phyloP scores from a whole-genome alignment of 2,329 filamentous ascomycete genomes.

The Claviceps pusilla region DNA sequence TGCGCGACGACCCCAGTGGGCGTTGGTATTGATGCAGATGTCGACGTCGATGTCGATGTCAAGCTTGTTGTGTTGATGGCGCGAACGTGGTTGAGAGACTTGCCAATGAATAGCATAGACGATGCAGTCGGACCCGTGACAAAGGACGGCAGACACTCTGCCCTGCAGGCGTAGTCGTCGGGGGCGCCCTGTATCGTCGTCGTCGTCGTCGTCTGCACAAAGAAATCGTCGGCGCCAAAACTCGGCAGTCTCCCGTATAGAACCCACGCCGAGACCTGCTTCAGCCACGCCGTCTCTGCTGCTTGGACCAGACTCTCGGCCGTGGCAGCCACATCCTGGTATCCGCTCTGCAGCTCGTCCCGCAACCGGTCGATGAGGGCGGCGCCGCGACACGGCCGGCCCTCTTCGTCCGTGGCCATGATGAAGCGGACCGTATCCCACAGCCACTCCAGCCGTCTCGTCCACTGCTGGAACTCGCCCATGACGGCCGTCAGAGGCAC shows the following conservation, averaged over 20 bases:
- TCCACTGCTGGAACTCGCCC: constrained; percentile 77
- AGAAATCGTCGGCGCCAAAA: constrained; percentile 74
- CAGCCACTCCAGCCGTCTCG: constrained; percentile 70
- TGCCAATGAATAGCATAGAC: constrained; percentile 83
- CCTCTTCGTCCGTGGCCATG: constrained; percentile 23
- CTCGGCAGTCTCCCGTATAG: constrained; percentile 71
- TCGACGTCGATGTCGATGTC: too few relatives aligned
- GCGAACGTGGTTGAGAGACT: constrained; percentile 72
- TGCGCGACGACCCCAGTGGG: constrained; percentile 38
- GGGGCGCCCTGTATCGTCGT: constrained; percentile 27
- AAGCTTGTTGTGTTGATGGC: constrained; percentile 32
- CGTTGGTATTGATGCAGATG: constrained; percentile 12
- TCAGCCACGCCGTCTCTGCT: constrained; percentile 82
- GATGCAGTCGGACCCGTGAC: constrained; percentile 58
- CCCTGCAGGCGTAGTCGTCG: constrained; percentile 43
- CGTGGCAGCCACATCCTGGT: constrained; percentile 67
- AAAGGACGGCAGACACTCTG: constrained; percentile 59
- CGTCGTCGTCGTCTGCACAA: constrained; percentile 44
- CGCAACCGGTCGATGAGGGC: constrained; percentile 64
- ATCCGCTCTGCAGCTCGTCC: constrained; percentile 70
- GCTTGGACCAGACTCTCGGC: constrained; percentile 57
- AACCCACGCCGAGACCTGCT: constrained; percentile 80
- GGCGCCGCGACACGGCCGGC: constrained; percentile 45
- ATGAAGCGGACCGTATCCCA: constrained; percentile 61
- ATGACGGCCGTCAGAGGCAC: constrained; percentile 80